Evolutionary conservation across 1,284 basidiomycete species (phyloP).

Genomic region (Vanrija humicola): DNA sequence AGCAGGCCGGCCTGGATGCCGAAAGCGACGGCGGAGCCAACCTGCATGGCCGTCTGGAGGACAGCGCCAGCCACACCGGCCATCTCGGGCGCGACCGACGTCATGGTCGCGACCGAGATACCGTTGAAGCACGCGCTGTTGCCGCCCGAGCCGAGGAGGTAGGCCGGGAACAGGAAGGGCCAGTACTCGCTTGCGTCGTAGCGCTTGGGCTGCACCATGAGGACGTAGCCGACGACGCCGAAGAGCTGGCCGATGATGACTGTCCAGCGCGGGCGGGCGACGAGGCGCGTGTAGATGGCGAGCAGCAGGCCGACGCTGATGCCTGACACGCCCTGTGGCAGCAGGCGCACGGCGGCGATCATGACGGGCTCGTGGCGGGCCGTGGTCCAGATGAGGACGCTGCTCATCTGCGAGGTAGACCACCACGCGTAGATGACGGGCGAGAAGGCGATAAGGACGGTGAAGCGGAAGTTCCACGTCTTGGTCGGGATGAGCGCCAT

Average conservation of each 20-base stretch:
- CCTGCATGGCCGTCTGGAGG: slow-evolving; percentile 40
- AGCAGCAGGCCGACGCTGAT: neutral
- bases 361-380: slow-evolving; percentile 5
- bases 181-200: slow-evolving; percentile 29
- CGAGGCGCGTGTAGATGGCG: neutral
- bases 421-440: slow-evolving; percentile 23
- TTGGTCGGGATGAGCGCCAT: slow-evolving; percentile 18
- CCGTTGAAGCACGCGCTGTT: slow-evolving; percentile 24
- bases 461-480: slow-evolving; percentile 31
- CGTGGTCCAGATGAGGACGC: slow-evolving; percentile 3
- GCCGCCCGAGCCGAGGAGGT: slow-evolving; percentile 30
- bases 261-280: slow-evolving; percentile 14
- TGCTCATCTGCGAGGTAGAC: slow-evolving; percentile 2
- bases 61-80: slow-evolving; percentile 44
- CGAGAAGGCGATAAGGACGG: slow-evolving; percentile 20
- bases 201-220: slow-evolving; percentile 8
- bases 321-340: slow-evolving; percentile 12
- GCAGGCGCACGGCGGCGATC: slow-evolving; percentile 11
- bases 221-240: slow-evolving; percentile 10
- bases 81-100: slow-evolving; percentile 30
- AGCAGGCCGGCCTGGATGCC: slow-evolving; percentile 42
- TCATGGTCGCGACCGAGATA: slow-evolving; percentile 34
- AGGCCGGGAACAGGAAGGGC: slow-evolving; percentile 36
- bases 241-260: slow-evolving; percentile 20
- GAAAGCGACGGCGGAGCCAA: slow-evolving; percentile 38